Percentiles rank a stretch among this genome's conserved stretches.
phyloP scores from a whole-genome alignment of 2,329 filamentous ascomycete genomes.

The Salinomyces thailandicus region DNA sequence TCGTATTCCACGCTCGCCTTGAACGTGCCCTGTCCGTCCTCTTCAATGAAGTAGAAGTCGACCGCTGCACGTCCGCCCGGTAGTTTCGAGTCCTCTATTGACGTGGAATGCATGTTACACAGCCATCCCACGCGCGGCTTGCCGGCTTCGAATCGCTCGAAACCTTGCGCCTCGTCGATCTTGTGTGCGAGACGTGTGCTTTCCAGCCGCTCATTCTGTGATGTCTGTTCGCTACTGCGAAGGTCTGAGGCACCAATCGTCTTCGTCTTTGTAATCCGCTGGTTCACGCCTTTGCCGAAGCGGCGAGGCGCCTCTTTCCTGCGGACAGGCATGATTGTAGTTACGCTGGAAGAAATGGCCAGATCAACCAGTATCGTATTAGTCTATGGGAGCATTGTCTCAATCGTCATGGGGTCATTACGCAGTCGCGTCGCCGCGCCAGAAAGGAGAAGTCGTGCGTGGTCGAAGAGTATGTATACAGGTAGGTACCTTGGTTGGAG shows the following conservation, averaged over 20 bases:
- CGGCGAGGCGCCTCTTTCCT: slow-evolving; percentile 31
- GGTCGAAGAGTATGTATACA: not conserved
- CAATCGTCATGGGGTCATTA: too few relatives aligned
- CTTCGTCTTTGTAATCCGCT: slow-evolving; percentile 47
- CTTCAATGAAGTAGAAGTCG: slow-evolving; percentile 94
- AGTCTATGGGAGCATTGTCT: not conserved
- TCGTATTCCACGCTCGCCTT: slow-evolving; percentile 95
- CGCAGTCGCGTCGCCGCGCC: not conserved
- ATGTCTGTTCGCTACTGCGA: slow-evolving; percentile 71
- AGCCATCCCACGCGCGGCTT: slow-evolving; percentile 84
- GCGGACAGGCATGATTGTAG: slow-evolving; percentile 36
- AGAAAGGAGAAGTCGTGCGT: not conserved
- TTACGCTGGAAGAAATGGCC: too few relatives aligned
- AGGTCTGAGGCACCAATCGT: slow-evolving; percentile 70
- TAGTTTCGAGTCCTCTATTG: slow-evolving; percentile 71
- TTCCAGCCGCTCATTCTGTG: slow-evolving; percentile 86
- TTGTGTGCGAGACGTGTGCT: slow-evolving; percentile 69
- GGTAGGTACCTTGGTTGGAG: not conserved
- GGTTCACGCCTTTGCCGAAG: slow-evolving; percentile 26
- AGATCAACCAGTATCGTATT: too few relatives aligned
- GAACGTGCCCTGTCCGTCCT: slow-evolving; percentile 70
- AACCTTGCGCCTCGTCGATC: slow-evolving; percentile 94
- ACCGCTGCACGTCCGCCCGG: slow-evolving; percentile 79
- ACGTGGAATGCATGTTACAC: slow-evolving; percentile 86
- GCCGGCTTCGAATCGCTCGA: slow-evolving; percentile 80